These are phyloP conservation scores for Aphanocladium album DNA, from an alignment of 2,329 filamentous ascomycete species.

Conservation along the genomic window DNA sequence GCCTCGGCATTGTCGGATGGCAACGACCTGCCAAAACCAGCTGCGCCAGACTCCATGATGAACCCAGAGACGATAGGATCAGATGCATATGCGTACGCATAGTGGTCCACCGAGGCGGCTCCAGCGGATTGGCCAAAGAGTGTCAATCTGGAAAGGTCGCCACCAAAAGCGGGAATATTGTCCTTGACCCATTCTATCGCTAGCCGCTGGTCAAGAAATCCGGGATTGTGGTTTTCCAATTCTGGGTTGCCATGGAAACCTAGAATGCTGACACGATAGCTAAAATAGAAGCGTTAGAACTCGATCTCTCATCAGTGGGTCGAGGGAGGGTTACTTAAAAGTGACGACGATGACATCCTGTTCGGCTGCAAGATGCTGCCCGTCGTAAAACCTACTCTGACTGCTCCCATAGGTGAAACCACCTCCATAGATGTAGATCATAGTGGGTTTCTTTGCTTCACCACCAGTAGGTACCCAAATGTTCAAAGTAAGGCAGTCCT, in stretches of 20 bases:
- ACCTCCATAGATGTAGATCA: too few relatives aligned
- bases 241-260: neutral
- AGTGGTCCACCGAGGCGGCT: neutral
- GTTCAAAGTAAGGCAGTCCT: too few relatives aligned
- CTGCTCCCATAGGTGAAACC: too few relatives aligned
- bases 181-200: neutral
- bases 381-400: too few relatives aligned
- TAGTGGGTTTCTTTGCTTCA: too few relatives aligned
- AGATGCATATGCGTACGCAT: neutral
- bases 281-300: too few relatives aligned
- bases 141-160: neutral
- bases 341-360: too few relatives aligned
- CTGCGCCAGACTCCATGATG: neutral
- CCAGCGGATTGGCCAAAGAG: neutral
- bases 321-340: too few relatives aligned
- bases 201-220: neutral
- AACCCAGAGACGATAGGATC: neutral
- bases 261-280: neutral
- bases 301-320: too few relatives aligned
- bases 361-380: too few relatives aligned
- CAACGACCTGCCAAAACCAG: neutral
- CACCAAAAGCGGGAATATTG: slow-evolving; percentile 1
- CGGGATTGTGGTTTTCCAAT: neutral
- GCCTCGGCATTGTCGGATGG: neutral
- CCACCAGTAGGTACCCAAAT: too few relatives aligned